phyloP scores from a whole-genome alignment of 2,329 filamentous ascomycete species.

The Sarocladiaceae sp. region DNA sequence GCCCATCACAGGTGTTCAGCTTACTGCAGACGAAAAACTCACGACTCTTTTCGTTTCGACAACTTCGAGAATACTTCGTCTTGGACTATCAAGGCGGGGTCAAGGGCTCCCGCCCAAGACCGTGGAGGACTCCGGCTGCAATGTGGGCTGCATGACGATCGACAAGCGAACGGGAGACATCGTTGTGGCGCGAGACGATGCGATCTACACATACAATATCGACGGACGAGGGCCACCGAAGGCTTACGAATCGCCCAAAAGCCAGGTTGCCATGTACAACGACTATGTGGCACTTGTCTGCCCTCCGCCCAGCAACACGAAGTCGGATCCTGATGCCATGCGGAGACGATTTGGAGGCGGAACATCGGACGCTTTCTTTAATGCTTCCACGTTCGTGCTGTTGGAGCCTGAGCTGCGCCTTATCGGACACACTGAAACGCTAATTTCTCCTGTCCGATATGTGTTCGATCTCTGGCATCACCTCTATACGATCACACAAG shows the following conservation, averaged over 20 bases:
- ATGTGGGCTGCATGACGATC: slow-evolving; percentile 89
- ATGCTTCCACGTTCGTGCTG: slow-evolving; percentile 81
- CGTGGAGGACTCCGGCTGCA: slow-evolving; percentile 85
- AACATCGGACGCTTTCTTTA: slow-evolving; percentile 67
- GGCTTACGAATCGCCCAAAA: slow-evolving; percentile 89
- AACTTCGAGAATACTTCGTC: slow-evolving; percentile 78
- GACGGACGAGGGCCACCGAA: slow-evolving; percentile 84
- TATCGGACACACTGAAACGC: slow-evolving; percentile 81
- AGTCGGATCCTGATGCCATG: slow-evolving; percentile 54
- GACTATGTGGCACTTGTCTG: slow-evolving; percentile 88
- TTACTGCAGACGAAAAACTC: slow-evolving; percentile 54
- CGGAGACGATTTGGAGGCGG: slow-evolving; percentile 66
- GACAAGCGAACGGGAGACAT: slow-evolving; percentile 78
- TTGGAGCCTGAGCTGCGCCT: slow-evolving; percentile 90
- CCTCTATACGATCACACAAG: slow-evolving; percentile 82
- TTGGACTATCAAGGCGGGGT: slow-evolving; percentile 82
- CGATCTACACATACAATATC: slow-evolving; percentile 86
- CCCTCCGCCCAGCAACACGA: slow-evolving; percentile 58
- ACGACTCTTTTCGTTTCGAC: slow-evolving; percentile 91
- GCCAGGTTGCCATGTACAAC: slow-evolving; percentile 69
- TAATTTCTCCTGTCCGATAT: slow-evolving; percentile 74
- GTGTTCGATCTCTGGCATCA: slow-evolving; percentile 89
- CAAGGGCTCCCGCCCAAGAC: slow-evolving; percentile 86
- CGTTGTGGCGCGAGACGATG: slow-evolving; percentile 90
- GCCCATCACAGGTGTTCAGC: slow-evolving; percentile 87